Base-by-base conservation (phyloP, 2,329 filamentous ascomycete genomes). In the Exophiala alcalophila region DNA sequence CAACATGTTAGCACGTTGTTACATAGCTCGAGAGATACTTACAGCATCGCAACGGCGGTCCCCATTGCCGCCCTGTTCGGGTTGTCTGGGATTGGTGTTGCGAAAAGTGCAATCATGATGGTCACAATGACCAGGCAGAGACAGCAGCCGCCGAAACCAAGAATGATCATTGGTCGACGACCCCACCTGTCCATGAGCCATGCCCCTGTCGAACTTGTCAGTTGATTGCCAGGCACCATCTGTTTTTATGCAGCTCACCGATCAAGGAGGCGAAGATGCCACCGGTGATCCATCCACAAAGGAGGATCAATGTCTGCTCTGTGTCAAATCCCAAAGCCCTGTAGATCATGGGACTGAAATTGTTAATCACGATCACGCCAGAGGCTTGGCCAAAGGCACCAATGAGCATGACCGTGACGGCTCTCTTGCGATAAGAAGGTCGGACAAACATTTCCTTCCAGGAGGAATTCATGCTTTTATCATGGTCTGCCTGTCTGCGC, bases 21-120 rank as follows among this genome's bases (percentile, higher is more conserved):
- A 34, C 16, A 35, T 15, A 25, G 25, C 5, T 15, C 9, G 8
- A 24, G n/a, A 7, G 18, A 23, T 2, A 43, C 18, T 34, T 23
- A 67, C 25, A 65, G 54, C 50, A 67, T 65, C 43, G 67, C 65
- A 0, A 68, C 59, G 5, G 59, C 63, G 4, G 60, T 64, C 15
- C 58, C 56, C 8, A 63, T 55, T 2, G 60, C 54, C 2, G 40
- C 45, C 4, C 27, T 21, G 41, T 66, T 65, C 3, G 36, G 36
- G 12, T 18, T 18, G 6, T 9, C 30, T 10, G 29, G 29, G 4
- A 41, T 30, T 4, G 36, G 43, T 14, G n/a, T 30, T 6, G 40
- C 38, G 21, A 40, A 54, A 5, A 35, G 25, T 8, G 51, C 49
- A 7, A 52, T 38, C 31, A 54, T 32, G 14, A 49, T 37, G n/a